A percentile compares a stretch with the other conserved stretches of the same genome.
Evolutionary conservation across 164 flowering plant species (phyloP).

Genomic region (Vitis vinifera): DNA sequence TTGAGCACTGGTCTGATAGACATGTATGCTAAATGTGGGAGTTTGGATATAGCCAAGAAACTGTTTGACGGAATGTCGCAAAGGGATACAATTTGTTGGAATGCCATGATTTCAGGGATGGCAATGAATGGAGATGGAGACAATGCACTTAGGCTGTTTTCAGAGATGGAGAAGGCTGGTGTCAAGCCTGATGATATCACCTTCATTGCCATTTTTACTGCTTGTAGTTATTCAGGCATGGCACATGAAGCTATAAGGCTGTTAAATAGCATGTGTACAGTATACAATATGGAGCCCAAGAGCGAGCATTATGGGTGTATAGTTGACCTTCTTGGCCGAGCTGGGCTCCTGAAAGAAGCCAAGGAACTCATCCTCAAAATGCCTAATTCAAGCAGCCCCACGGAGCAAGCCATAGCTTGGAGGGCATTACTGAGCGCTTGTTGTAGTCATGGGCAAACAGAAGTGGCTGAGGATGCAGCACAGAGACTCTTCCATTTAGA

Average conservation of each 20-base stretch:
- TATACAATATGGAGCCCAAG: conserved; percentile 51
- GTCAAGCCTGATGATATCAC: conserved; percentile 55
- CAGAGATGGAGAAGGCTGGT: conserved; percentile 46
- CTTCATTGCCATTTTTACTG: conserved; percentile 55
- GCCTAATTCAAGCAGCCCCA: conserved; percentile 28
- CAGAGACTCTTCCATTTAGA: conserved; percentile 44
- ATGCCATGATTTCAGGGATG: conserved; percentile 61
- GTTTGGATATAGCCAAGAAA: conserved; percentile 37
- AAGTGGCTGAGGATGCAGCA: conserved; percentile 49
- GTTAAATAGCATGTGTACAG: conserved; percentile 41
- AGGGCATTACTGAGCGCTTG: conserved; percentile 65
- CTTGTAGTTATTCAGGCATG: conserved; percentile 60
- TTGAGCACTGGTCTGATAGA: conserved; percentile 55
- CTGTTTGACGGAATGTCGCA: conserved; percentile 39
- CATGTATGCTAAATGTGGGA: conserved; percentile 68
- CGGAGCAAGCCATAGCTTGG: conserved; percentile 62
- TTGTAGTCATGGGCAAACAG: conserved; percentile 34
- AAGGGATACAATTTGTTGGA: conserved; percentile 54
- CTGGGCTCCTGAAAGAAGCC: conserved; percentile 55
- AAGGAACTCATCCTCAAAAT: conserved; percentile 33
- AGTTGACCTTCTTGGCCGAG: conserved; percentile 53
- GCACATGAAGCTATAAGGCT: conserved; percentile 42
- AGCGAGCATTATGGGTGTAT: conserved; percentile 64
- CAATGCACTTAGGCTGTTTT: conserved; percentile 44
- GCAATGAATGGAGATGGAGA: conserved; percentile 59